Conservation (phyloP, 495 filamentous ascomycete species). For the Tuber borchii region DNA sequence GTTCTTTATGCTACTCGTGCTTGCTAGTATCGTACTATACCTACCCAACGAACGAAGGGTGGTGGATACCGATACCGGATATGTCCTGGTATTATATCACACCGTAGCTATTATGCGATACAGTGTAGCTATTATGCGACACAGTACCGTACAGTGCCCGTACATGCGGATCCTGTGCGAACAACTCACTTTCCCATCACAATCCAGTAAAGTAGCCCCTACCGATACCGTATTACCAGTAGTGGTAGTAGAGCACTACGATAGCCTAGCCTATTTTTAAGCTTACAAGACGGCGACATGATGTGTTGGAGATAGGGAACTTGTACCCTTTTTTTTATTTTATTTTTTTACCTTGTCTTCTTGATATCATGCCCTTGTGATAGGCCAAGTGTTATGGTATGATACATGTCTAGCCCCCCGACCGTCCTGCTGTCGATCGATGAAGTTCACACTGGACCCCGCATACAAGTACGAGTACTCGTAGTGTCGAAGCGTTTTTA, state of each 20-base stretch:
- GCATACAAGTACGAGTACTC: neutral
- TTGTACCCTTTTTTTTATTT: neutral
- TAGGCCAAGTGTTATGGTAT: neutral
- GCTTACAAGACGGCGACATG: neutral
- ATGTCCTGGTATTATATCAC: neutral
- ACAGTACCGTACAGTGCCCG: too few species aligned
- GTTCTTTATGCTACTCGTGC: neutral
- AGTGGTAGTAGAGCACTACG: neutral
- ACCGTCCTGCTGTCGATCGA: neutral
- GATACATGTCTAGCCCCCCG: neutral
- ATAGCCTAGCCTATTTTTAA: neutral
- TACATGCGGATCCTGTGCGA: neutral
- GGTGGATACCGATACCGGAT: too few species aligned
- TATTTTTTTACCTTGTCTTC: neutral
- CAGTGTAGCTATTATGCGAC: neutral
- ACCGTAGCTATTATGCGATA: neutral
- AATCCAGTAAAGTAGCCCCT: neutral
- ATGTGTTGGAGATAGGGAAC: neutral
- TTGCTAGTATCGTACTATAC: too few species aligned
- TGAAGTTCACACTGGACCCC: neutral
- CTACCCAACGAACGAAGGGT: too few species aligned
- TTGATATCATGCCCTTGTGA: neutral
- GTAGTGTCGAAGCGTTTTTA: too few species aligned
- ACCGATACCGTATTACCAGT: too few species aligned
- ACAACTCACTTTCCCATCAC: neutral